Evolutionary conservation across 257 asterid genomes (phyloP).

Genomic region (Echites panduratus): DNA sequence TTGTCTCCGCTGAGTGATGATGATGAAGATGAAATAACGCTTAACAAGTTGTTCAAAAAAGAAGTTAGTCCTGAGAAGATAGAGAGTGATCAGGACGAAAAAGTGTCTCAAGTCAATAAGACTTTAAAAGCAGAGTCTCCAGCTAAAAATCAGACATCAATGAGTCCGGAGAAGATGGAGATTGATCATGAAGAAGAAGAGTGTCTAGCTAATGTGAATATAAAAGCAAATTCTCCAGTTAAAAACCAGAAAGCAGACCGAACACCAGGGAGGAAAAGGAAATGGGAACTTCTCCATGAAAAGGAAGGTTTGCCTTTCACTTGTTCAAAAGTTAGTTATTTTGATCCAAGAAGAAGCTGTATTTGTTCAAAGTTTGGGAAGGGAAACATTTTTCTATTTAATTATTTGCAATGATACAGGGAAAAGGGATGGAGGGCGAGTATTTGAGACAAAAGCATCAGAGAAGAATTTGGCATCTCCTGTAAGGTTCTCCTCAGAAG

Average conservation of each 20-base stretch:
- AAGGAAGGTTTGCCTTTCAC: slow-evolving; percentile 27
- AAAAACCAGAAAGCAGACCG: slow-evolving; percentile 26
- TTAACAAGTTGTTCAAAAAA: slow-evolving; percentile 46
- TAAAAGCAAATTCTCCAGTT: slow-evolving; percentile 33
- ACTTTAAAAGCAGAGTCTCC: slow-evolving; percentile 33
- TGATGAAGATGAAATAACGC: slow-evolving; percentile 50
- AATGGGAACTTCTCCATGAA: slow-evolving; percentile 23
- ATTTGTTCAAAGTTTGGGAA: background rate
- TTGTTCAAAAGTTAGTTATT: background rate
- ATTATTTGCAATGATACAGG: slow-evolving; percentile 31
- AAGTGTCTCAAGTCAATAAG: slow-evolving; percentile 19
- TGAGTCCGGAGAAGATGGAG: background rate
- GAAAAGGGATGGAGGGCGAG: slow-evolving; percentile 23
- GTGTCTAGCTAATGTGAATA: slow-evolving; percentile 18
- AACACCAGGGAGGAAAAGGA: slow-evolving; percentile 31
- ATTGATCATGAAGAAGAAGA: slow-evolving; percentile 22
- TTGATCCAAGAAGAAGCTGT: background rate
- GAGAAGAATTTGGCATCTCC: slow-evolving; percentile 24
- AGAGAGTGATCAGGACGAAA: slow-evolving; percentile 23
- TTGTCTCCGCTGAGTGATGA: slow-evolving; percentile 44
- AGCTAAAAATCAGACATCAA: slow-evolving; percentile 14
- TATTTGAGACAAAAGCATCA: slow-evolving; percentile 18
- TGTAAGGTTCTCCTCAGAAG: slow-evolving; percentile 32
- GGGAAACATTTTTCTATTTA: background rate
- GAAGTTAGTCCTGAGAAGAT: slow-evolving; percentile 7